Percentiles rank a stretch among this genome's conserved stretches.
Evolutionary conservation across 169 alveolate species (phyloP).

Genomic region (Plasmodium cynomolgi): DNA sequence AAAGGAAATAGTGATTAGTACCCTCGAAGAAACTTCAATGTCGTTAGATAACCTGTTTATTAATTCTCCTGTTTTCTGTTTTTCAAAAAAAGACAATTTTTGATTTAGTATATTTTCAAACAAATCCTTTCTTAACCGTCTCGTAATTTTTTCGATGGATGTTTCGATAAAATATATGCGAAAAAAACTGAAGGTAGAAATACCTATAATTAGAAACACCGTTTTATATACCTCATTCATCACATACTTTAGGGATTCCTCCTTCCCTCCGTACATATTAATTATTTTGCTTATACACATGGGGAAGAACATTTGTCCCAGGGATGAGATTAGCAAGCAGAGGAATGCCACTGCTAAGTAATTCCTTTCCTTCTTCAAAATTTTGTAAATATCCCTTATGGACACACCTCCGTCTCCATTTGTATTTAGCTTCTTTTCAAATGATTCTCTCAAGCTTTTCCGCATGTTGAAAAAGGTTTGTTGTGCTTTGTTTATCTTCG

Average conservation of each 20-base stretch:
- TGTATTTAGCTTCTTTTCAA: background rate
- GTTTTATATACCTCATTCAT: slow-evolving; percentile 62
- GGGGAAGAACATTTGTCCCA: slow-evolving; percentile 69
- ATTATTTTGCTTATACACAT: slow-evolving; percentile 72
- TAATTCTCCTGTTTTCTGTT: slow-evolving; percentile 75
- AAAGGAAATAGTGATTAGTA: slow-evolving; percentile 67
- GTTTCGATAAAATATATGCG: slow-evolving; percentile 70
- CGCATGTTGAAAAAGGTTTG: background rate
- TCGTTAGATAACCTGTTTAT: slow-evolving; percentile 76
- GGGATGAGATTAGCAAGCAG: slow-evolving; percentile 36
- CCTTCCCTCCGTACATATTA: slow-evolving; percentile 69
- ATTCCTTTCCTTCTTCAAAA: slow-evolving; percentile 62
- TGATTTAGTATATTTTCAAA: slow-evolving; percentile 75
- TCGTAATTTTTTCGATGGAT: slow-evolving; percentile 73
- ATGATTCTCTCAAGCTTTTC: slow-evolving; percentile 26
- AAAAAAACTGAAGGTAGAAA: slow-evolving; percentile 59
- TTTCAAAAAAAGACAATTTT: slow-evolving; percentile 77
- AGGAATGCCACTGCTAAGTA: slow-evolving; percentile 29
- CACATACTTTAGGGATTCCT: slow-evolving; percentile 55
- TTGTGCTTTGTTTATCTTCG: background rate
- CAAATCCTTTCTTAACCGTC: slow-evolving; percentile 75
- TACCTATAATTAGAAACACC: slow-evolving; percentile 29
- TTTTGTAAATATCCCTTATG: slow-evolving; percentile 38
- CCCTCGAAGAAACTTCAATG: slow-evolving; percentile 72
- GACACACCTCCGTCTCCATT: slow-evolving; percentile 25